phyloP scores from a whole-genome alignment of 2,329 filamentous ascomycete species.

The Elsinoe arachidis region DNA sequence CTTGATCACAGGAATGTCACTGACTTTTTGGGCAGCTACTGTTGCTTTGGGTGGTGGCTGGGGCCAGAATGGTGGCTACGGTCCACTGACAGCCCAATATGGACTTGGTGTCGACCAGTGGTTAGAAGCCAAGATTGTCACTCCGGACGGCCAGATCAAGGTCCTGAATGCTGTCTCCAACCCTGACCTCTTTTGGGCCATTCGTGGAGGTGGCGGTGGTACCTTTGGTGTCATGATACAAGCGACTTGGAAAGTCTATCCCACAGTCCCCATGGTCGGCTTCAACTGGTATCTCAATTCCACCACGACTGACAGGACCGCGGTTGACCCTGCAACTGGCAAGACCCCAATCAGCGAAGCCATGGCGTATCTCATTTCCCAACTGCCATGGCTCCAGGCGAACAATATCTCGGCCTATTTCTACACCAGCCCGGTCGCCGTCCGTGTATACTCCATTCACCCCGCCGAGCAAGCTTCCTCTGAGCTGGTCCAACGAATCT shows the following conservation, averaged over 20 bases:
- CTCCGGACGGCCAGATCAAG: conserved; percentile 16
- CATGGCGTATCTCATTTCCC: not conserved
- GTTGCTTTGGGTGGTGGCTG: conserved; percentile 13
- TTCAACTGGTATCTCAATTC: conserved; percentile 7
- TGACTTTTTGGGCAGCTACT: not conserved
- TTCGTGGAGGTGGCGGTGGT: conserved; percentile 51
- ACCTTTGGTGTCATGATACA: conserved; percentile 47
- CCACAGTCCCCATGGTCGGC: conserved; percentile 6
- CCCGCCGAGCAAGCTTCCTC: not conserved
- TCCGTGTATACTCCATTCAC: not conserved
- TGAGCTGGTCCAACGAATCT: not conserved
- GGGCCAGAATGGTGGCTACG: conserved; percentile 17
- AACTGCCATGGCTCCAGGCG: not conserved
- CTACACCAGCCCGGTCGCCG: not conserved
- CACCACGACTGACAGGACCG: not conserved
- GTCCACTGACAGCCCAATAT: conserved; percentile 14
- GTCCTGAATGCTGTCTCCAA: conserved; percentile 28
- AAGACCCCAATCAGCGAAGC: not conserved
- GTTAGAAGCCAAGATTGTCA: conserved; percentile 16
- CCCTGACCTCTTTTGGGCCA: conserved; percentile 55
- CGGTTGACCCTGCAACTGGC: conserved; percentile 4
- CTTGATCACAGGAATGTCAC: not conserved
- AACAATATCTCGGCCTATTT: conserved; percentile 4
- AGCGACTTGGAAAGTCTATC: conserved; percentile 16
- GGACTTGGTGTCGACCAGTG: conserved; percentile 19